Base-by-base conservation (phyloP, 1,139 yeast genomes). In the Lodderomyces parapsilosis region DNA sequence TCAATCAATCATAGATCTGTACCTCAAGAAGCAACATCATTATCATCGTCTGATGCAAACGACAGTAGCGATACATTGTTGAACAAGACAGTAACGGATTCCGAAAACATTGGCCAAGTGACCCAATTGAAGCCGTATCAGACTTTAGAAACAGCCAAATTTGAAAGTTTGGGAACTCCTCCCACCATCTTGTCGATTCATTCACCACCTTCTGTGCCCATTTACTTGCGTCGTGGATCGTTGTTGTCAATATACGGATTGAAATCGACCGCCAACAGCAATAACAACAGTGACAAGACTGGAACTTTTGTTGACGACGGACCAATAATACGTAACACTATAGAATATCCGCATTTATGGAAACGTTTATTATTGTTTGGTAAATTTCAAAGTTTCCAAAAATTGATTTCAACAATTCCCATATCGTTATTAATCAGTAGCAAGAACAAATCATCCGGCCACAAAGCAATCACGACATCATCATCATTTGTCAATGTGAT, bases 131-230 rank as follows among this genome's bases (percentile, higher is more conserved):
- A 48, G 5, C 43, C 46, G 18, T 44, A 50, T 36, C 52, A 49
- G 41, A 42, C 55, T 4, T 48, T 59, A 30, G 64, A 60, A 40
- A 45, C 50, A 6, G 58, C 67, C 8, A 51, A 57, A 25, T 65
- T 75, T 46, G 60, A 63, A 36, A 63, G 75, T 1, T 57, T 78
- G 43, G 81, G 80, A 5, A 58, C 58, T 6, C 73, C 80, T 1
- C 69, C 71, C 22, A 63, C 78, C 0, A 63, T 76, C 0, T 55
- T 78, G 34, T 63, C 76, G 2, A 56, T 79, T 10, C 63, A 68
- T 2, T 57, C 77, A n/a, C 81, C 83, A 1, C 81, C 86, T 2
- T 80, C 86, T 0, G 66, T 78, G 1, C 84, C 86, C 0, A 59
- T 79, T 2, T 65, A 66, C 47, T 57, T 79, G 17, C 68, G 73